Conservation (phyloP, 345 rosid genomes). For the Balakata baccata region DNA sequence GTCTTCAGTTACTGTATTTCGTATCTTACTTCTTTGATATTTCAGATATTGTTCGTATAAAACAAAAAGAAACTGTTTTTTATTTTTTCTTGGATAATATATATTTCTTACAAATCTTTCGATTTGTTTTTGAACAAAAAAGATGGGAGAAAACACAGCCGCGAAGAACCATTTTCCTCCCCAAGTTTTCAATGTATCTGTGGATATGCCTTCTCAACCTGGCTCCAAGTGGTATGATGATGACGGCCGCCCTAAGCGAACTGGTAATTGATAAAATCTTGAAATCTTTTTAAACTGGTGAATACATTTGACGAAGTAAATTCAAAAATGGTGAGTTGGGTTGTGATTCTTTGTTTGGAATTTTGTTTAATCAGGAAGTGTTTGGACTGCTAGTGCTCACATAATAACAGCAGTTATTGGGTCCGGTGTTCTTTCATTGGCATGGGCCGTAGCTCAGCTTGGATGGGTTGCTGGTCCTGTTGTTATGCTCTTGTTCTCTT, state of each 20-base stretch:
- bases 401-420: constrained; percentile 82
- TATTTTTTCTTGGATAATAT: neutral
- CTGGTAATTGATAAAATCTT: constrained; percentile 36
- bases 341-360: neutral
- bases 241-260: constrained; percentile 67
- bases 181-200: constrained; percentile 25
- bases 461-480: constrained; percentile 77
- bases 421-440: constrained; percentile 73
- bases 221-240: constrained; percentile 74
- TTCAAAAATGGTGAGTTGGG: neutral
- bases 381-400: constrained; percentile 77
- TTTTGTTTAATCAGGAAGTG: constrained; percentile 39
- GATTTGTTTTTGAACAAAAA: neutral
- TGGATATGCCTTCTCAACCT: constrained; percentile 31
- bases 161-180: constrained; percentile 6
- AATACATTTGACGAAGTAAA: neutral
- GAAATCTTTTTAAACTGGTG: neutral
- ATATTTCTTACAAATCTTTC: neutral
- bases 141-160: constrained; percentile 15
- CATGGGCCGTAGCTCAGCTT: constrained; percentile 71
- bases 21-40: neutral
- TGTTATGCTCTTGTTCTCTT: constrained; percentile 58
- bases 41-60: neutral
- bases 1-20: neutral
- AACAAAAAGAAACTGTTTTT: neutral